A percentile compares a stretch with the other conserved stretches of the same genome.
Evolutionary conservation across 2,329 filamentous ascomycete genomes (phyloP).

Genomic region (Fusarium verrucosum): DNA sequence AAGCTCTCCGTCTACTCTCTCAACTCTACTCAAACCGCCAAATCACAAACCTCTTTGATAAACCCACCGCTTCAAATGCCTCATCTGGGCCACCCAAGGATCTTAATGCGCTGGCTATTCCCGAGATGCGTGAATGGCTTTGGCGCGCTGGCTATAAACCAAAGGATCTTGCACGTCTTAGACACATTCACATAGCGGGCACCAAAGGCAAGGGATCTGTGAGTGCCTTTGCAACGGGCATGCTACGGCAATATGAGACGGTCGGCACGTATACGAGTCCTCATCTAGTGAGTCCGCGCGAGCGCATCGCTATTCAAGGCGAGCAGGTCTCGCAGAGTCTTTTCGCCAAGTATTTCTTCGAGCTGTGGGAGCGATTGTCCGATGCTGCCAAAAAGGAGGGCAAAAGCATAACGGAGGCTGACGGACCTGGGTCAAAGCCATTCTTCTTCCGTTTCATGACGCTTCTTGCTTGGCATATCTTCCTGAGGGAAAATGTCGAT

Average conservation of each 20-base stretch:
- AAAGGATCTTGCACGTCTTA: slow-evolving; percentile 54
- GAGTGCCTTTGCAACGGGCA: slow-evolving; percentile 82
- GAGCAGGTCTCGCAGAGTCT: slow-evolving; percentile 71
- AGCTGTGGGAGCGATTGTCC: slow-evolving; percentile 76
- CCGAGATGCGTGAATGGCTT: slow-evolving; percentile 84
- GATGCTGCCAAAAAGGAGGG: slow-evolving; percentile 50
- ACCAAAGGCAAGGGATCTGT: slow-evolving; percentile 96
- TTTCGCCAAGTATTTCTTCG: slow-evolving; percentile 83
- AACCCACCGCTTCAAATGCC: slow-evolving; percentile 45
- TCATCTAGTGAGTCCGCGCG: slow-evolving; percentile 82
- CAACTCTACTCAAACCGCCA: slow-evolving; percentile 82
- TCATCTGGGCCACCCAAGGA: slow-evolving; percentile 54
- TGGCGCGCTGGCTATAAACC: slow-evolving; percentile 76
- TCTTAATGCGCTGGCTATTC: slow-evolving; percentile 78
- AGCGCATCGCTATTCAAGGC: slow-evolving; percentile 85
- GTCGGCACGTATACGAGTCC: slow-evolving; percentile 87
- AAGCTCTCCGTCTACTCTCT: slow-evolving; percentile 78
- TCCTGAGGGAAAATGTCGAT: slow-evolving; percentile 77
- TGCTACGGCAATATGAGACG: slow-evolving; percentile 64
- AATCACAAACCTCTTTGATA: slow-evolving; percentile 62
- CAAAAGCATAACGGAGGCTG: slow-evolving; percentile 53
- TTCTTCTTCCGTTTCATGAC: slow-evolving; percentile 94
- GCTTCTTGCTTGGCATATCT: slow-evolving; percentile 86
- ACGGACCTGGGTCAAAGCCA: slow-evolving; percentile 74
- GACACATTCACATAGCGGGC: slow-evolving; percentile 83